A percentile compares a stretch with the other conserved stretches of the same genome.
Evolutionary conservation across 1,284 basidiomycete genomes (phyloP).

Genomic region (Trichosporon faecale): DNA sequence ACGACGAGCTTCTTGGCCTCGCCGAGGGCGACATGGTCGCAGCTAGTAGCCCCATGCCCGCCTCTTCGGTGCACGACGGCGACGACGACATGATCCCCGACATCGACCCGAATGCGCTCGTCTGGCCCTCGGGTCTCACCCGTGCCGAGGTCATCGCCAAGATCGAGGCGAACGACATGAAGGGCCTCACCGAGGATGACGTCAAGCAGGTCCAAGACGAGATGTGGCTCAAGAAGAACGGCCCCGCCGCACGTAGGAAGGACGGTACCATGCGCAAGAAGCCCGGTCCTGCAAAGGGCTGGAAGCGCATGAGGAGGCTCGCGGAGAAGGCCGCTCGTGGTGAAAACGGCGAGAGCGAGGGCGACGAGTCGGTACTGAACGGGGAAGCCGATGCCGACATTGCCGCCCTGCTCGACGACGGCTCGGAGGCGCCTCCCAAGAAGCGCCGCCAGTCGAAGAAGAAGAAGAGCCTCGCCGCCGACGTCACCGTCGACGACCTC

Average conservation of each 20-base stretch:
- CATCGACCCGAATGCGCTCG: constrained; percentile 32
- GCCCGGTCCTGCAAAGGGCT: constrained; percentile 51
- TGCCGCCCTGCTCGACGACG: constrained; percentile 36
- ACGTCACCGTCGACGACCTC: constrained; percentile 17
- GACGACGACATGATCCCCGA: constrained; percentile 14
- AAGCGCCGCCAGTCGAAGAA: constrained; percentile 23
- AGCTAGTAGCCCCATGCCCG: constrained; percentile 18
- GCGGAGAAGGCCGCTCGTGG: constrained; percentile 21
- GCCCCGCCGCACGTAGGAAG: constrained; percentile 38
- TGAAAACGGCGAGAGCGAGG: constrained; percentile 28
- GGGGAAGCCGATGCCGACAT: constrained; percentile 46
- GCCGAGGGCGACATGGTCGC: constrained; percentile 35
- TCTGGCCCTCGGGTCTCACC: constrained; percentile 41
- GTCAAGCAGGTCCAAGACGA: constrained; percentile 50
- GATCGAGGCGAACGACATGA: constrained; percentile 35
- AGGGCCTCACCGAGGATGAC: constrained; percentile 42
- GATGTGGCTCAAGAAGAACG: constrained; percentile 45
- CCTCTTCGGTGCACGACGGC: constrained; percentile 21
- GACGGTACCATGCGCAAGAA: constrained; percentile 50
- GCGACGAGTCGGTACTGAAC: constrained; percentile 27
- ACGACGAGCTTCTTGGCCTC: constrained; percentile 47
- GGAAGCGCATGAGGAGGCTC: constrained; percentile 35
- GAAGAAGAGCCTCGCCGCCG: constrained; percentile 19
- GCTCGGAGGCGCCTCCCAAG: constrained; percentile 2
- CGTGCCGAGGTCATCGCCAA: constrained; percentile 39